Conservation (phyloP, 306 rosid genomes). For the Vachellia collinsii region DNA sequence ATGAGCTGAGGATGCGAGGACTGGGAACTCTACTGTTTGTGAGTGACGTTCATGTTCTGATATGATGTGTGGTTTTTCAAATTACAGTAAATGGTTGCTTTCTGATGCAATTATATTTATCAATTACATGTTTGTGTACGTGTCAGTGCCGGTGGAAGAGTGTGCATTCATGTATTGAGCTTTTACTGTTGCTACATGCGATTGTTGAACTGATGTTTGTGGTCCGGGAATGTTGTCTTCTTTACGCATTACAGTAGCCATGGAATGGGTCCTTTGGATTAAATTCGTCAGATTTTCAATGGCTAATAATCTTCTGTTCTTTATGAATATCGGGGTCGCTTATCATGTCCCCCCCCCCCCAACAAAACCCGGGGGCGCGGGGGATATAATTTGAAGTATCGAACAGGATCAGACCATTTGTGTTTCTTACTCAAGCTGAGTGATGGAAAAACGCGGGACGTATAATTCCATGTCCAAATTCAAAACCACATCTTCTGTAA, state of each 20-base stretch:
- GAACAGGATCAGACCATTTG: too few relatives aligned
- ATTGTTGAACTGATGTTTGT: too few relatives aligned
- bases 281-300: not conserved
- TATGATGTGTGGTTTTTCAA: not conserved
- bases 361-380: too few relatives aligned
- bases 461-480: too few relatives aligned
- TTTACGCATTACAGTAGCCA: not conserved
- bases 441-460: too few relatives aligned
- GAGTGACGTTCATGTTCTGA: constrained; percentile 33
- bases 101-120: constrained; percentile 18
- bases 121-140: not conserved
- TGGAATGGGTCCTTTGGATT: not conserved
- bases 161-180: constrained; percentile 14
- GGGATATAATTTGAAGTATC: too few relatives aligned
- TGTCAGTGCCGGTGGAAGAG: constrained; percentile 18
- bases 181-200: constrained; percentile 9
- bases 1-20: constrained; percentile 26
- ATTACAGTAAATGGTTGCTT: constrained; percentile 23
- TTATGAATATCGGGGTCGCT: too few relatives aligned
- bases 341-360: too few relatives aligned
- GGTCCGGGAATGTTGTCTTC: not conserved
- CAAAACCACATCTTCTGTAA: not conserved
- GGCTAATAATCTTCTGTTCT: too few relatives aligned
- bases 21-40: constrained; percentile 19
- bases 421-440: too few relatives aligned